Evolutionary conservation across 1,139 yeast species (phyloP).

Genomic region (Groenewaldozyma sp.): DNA sequence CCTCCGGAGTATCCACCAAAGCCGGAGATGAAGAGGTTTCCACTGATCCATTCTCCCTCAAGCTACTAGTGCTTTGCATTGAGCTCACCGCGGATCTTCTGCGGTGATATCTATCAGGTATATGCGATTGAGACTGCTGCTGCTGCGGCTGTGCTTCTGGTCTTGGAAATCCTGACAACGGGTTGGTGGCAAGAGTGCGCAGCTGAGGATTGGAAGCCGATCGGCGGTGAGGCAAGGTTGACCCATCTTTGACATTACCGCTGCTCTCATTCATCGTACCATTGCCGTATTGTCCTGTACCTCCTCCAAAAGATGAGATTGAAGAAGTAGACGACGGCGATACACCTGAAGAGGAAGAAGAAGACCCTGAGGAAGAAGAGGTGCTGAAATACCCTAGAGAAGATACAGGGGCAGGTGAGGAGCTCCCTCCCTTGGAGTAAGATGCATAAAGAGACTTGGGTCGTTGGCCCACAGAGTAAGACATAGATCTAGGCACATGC

Average conservation of each 20-base stretch:
- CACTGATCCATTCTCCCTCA: no score
- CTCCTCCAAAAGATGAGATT: constrained; percentile 3
- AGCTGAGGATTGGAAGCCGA: constrained; percentile 8
- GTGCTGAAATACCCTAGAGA: neutral
- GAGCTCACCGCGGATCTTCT: constrained; percentile 15
- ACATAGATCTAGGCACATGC: constrained; percentile 4
- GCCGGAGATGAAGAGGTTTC: no score
- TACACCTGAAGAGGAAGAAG: neutral
- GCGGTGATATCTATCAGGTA: constrained; percentile 27
- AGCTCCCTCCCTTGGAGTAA: neutral
- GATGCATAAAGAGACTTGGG: constrained; percentile 4
- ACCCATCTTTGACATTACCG: no score
- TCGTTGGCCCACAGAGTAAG: constrained; percentile 1
- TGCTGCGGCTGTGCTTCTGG: constrained; percentile 5
- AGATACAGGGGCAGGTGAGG: neutral
- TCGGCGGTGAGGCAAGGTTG: no score
- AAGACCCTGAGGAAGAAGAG: neutral
- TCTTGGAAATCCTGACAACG: constrained; percentile 3
- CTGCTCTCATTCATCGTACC: no score
- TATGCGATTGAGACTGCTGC: constrained; percentile 8
- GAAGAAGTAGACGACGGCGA: neutral
- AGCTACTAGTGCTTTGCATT: no score
- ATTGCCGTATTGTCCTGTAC: neutral
- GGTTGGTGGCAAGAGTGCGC: constrained; percentile 1
- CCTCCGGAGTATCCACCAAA: no score